Evolutionary conservation across 148 eudicot species (phyloP), one percentile per base, ranked within the genome.

Genomic region (Fagopyrum tataricum): DNA sequence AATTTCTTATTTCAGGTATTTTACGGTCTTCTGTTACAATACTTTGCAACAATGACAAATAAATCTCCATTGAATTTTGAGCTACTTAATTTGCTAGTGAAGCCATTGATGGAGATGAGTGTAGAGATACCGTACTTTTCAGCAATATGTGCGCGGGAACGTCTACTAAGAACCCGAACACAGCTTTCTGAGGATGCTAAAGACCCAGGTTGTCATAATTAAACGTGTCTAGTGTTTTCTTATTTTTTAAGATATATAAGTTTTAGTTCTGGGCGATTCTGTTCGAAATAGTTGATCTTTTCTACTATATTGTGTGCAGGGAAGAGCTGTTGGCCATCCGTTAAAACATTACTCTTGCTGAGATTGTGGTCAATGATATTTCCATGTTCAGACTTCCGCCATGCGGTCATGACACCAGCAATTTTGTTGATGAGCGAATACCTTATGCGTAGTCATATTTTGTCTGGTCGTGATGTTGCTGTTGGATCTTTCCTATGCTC

Each of bases 381-480:
- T 79, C 99, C 99, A 40, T 90, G 97, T 87, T 90, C 99, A 71
- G 99, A 95, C 84, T 95, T 90, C 80, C 93, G 97, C 37, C 99
- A 95, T 81, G 86, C 79, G 58, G 98, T 95, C 67, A 88, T 86
- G 93, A 95, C 99, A 43, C 99, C 98, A 5, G 96, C 96, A 44
- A 76, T 86, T 55, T 74, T 95, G 72, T 83, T 95, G 74, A 95
- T 90, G 93, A 88, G 87, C 76, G 99, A 95, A 81, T 90, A 87
- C 83, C 75, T 95, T 53, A 87, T 86, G 88, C 91, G 96, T 76
- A 91, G 98, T 72, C 97, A 89, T 11, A 80, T 94, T 69, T 73
- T 77, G 31, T 88, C 86, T 75, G 96, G 87, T 31, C 84, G 92
- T 58, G 99, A 95, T 79, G 84, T 89, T 69, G 90, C 96, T 15